Conservation (phyloP, 345 rosid species). For the Hibiscus trionum region DNA sequence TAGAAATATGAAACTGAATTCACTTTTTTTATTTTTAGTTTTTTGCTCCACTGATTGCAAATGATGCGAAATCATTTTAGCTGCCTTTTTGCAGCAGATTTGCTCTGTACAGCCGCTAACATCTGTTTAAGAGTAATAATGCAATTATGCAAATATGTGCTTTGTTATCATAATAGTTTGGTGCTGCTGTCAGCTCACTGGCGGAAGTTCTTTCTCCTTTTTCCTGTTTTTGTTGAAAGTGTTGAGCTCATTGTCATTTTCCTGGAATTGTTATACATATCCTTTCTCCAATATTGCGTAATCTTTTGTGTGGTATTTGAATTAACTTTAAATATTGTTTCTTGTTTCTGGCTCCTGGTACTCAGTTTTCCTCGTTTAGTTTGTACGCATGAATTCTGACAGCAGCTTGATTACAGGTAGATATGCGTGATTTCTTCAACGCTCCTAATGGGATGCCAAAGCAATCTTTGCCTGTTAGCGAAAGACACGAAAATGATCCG, state of each 20-base stretch:
- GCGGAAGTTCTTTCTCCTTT: background rate
- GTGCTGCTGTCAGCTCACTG: background rate
- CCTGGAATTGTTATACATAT: background rate
- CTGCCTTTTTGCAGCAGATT: background rate
- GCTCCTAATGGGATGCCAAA: constrained; percentile 75
- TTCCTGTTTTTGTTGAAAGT: background rate
- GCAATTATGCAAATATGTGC: background rate
- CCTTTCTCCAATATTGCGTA: background rate
- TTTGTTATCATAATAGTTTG: background rate
- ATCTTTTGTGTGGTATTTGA: background rate
- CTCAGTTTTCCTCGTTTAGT: background rate
- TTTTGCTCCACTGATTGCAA: background rate
- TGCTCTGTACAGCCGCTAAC: background rate
- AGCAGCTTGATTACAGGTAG: constrained; percentile 39
- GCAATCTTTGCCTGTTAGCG: constrained; percentile 58
- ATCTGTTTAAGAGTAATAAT: background rate
- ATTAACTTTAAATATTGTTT: background rate
- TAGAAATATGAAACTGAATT: background rate
- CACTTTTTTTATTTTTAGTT: background rate
- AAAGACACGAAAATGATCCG: constrained; percentile 45
- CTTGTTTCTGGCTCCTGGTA: background rate
- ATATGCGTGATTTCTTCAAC: constrained; percentile 88
- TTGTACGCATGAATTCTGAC: background rate
- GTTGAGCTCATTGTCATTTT: background rate
- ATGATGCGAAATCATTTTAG: background rate